Conservation (phyloP, 176 grass and related monocot genomes). For the Thinopyrum elongatum region DNA sequence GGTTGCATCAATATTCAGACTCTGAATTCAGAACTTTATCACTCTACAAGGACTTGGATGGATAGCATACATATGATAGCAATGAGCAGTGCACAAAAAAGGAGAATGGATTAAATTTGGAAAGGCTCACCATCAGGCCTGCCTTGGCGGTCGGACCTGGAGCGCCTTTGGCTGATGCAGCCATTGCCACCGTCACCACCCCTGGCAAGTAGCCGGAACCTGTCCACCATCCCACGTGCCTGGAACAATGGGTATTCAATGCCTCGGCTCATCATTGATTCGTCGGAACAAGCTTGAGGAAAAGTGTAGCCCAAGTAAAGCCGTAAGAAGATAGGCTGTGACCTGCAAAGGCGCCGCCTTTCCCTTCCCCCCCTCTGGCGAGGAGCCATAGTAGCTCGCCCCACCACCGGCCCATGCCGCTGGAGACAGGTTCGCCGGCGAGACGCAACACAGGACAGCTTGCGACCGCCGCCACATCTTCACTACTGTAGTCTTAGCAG, state of each 20-base stretch:
- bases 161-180: constrained; percentile 21
- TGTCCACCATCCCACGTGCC: constrained; percentile 72
- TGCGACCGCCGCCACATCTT: constrained; percentile 34
- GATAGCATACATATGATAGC: not conserved
- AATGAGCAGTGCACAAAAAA: not conserved
- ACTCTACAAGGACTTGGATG: not conserved
- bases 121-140: constrained; percentile 54
- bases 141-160: constrained; percentile 2
- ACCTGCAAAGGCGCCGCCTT: constrained; percentile 37
- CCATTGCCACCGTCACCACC: constrained; percentile 2
- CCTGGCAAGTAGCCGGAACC: constrained; percentile 44
- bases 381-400: not conserved
- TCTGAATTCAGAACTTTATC: not conserved
- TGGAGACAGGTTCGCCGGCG: not conserved
- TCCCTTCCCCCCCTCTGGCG: constrained; percentile 1
- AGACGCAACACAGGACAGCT: constrained; percentile 4
- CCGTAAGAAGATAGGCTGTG: not conserved
- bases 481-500: not conserved
- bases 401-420: not conserved
- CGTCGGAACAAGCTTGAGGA: not conserved
- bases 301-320: not conserved
- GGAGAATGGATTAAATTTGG: not conserved
- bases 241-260: not conserved
- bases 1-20: not conserved
- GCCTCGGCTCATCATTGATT: not conserved